phyloP scores from a whole-genome alignment of 2,329 filamentous ascomycete species.

The Epichloe sp. region DNA sequence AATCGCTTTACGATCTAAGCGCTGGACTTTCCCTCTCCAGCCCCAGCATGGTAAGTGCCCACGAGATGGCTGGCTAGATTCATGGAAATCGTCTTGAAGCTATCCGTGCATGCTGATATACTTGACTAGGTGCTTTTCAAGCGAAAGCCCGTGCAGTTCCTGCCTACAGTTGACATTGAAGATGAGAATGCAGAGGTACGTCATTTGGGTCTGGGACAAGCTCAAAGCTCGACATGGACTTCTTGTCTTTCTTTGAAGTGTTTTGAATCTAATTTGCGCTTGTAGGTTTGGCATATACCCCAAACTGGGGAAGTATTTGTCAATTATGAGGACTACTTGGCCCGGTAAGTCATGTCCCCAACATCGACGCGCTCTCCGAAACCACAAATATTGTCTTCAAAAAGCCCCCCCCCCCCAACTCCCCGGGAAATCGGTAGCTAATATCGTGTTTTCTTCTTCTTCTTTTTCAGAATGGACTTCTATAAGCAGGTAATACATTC shows the following conservation, averaged over 20 bases:
- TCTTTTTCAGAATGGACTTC: constrained; percentile 61
- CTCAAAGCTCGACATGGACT: not conserved
- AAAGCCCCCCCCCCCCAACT: not conserved
- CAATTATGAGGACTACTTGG: constrained; percentile 77
- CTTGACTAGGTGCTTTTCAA: constrained; percentile 73
- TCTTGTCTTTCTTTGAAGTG: not conserved
- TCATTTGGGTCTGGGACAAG: not conserved
- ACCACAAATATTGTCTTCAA: not conserved
- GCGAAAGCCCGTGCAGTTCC: constrained; percentile 81
- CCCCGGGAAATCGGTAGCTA: not conserved
- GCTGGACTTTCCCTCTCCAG: not conserved
- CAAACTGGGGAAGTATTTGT: constrained; percentile 84
- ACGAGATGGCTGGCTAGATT: not conserved
- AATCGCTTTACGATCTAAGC: not conserved
- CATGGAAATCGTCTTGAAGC: not conserved
- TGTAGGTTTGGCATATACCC: constrained; percentile 79
- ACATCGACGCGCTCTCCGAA: not conserved
- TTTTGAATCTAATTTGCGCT: not conserved
- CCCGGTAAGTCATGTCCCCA: constrained; percentile 44
- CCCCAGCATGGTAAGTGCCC: constrained; percentile 7
- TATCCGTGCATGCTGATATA: constrained; percentile 5
- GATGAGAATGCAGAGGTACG: constrained; percentile 75
- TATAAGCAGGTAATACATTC: constrained; percentile 59
- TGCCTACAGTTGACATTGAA: constrained; percentile 57
- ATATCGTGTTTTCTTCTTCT: constrained; percentile 6